Percentiles rank a stretch among this genome's conserved stretches.
Evolutionary conservation across 179 eudicot genomes (phyloP).

Genomic region (Beta macrorhiza): DNA sequence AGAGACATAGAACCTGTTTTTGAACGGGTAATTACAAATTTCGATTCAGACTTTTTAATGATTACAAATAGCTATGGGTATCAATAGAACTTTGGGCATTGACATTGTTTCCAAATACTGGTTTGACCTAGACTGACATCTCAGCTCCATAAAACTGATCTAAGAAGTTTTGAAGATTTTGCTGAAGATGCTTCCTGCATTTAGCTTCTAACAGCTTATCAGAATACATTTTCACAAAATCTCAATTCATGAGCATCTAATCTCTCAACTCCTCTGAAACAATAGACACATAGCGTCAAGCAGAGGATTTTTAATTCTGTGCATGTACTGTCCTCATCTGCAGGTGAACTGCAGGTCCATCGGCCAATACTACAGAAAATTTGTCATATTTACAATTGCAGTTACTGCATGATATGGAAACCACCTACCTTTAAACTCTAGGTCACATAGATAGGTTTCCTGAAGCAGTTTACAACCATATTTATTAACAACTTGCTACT

Average conservation of each 20-base stretch:
- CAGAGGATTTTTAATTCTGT: background rate
- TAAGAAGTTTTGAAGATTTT: background rate
- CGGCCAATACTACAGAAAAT: background rate
- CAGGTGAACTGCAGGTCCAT: background rate
- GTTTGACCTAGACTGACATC: too few relatives aligned
- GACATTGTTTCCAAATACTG: background rate
- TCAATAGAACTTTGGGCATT: too few relatives aligned
- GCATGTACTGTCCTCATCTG: background rate
- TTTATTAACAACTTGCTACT: background rate
- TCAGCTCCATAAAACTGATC: background rate
- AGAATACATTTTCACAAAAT: too few relatives aligned
- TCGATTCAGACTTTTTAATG: too few relatives aligned
- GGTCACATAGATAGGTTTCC: background rate
- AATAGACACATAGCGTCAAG: background rate
- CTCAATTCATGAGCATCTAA: too few relatives aligned
- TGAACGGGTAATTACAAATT: too few relatives aligned
- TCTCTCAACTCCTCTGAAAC: too few relatives aligned
- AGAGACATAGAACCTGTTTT: too few relatives aligned
- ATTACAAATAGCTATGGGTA: too few relatives aligned
- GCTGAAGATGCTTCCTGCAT: background rate
- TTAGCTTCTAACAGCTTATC: too few relatives aligned
- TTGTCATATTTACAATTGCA: background rate
- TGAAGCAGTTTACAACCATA: background rate
- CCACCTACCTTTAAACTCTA: background rate
- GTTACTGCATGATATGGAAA: background rate